Base-by-base conservation (phyloP, 495 filamentous ascomycete species). In the Antarctomyces pellizariae region DNA sequence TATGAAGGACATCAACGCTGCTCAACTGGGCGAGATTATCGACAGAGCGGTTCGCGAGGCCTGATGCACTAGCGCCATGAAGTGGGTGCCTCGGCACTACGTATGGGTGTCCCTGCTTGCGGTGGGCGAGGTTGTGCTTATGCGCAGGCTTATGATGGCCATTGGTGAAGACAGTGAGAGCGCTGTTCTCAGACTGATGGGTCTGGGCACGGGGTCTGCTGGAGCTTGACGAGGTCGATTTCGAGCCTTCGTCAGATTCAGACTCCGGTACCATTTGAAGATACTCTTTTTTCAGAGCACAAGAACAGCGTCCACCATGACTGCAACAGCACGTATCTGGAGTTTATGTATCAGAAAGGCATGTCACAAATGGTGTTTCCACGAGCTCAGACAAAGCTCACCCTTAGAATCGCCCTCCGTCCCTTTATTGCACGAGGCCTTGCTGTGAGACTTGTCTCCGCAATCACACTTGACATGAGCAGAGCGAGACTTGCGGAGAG, bases 391-490 rank as follows among this genome's bases (percentile, higher is more conserved):
- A 37, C 29, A 35, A 43, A 48, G 53, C 59, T 69, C 58, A 69
- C 64, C 54, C 53, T 68, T 67, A 44, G 49, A 49, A 50, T 70
- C 63, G 38, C 52, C 50, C 6, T 53, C 50, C 32, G 57, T 53
- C 30, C 55, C 35, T 44, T 79, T 67, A 37, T 60, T 54, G 52
- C 75, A 79, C 47, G 59, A 46, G 26, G 58, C 55, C 45, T 65
- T 61, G 25, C 45, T 48, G 58, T 58, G 68, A 43, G 56, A 63
- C 66, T 84, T 90, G 50, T 86, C 82, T 48, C 80, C 83, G 54
- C 86, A 99, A 48, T 93, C 84, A 59, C 86, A 99, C 54, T 83
- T 84, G 39, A 83, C 67, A 54, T 99, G 86, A 33, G 82, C 75
- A 36, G 86, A 73, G 36, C 89, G 78, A 49, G 83, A 86, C 63